Conservation (phyloP, 1,139 yeast species). For the Debaryomycetaceae sp. region DNA sequence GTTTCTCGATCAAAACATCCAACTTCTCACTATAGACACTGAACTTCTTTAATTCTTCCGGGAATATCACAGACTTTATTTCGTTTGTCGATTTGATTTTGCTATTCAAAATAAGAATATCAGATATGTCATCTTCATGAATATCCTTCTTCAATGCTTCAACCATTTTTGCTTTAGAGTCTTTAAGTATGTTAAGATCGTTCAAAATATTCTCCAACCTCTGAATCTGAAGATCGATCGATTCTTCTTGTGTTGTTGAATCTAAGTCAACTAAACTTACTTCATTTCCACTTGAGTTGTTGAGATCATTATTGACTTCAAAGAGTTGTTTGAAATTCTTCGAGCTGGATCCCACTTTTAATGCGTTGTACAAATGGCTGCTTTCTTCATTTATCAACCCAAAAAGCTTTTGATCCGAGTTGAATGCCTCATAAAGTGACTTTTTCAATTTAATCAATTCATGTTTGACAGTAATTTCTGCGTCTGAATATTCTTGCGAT, state of each 20-base stretch:
- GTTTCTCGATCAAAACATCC: conserved; percentile 64
- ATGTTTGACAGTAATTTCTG: conserved; percentile 29
- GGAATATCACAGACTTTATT: conserved; percentile 57
- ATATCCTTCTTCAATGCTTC: conserved; percentile 66
- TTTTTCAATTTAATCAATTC: conserved; percentile 59
- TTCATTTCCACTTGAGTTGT: conserved; percentile 22
- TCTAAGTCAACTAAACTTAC: conserved; percentile 65
- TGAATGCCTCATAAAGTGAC: conserved; percentile 65
- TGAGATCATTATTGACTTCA: conserved; percentile 9
- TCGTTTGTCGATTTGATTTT: conserved; percentile 56
- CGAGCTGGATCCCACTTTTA: conserved; percentile 35
- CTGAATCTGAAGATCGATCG: conserved; percentile 34
- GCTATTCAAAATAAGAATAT: conserved; percentile 66
- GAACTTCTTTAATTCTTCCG: conserved; percentile 75
- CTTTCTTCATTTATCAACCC: conserved; percentile 27
- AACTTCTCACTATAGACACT: conserved; percentile 65
- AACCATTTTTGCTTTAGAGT: conserved; percentile 60
- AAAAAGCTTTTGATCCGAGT: conserved; percentile 59
- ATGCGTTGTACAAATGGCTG: conserved; percentile 21
- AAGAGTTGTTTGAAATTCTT: conserved; percentile 31
- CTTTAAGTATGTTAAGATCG: conserved; percentile 42
- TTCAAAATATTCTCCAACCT: conserved; percentile 46
- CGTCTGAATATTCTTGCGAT: conserved; percentile 7
- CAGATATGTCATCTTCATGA: conserved; percentile 84
- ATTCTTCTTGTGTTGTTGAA: conserved; percentile 15